phyloP scores from a whole-genome alignment of 2,329 filamentous ascomycete species.

The Cercospora citrullina region DNA sequence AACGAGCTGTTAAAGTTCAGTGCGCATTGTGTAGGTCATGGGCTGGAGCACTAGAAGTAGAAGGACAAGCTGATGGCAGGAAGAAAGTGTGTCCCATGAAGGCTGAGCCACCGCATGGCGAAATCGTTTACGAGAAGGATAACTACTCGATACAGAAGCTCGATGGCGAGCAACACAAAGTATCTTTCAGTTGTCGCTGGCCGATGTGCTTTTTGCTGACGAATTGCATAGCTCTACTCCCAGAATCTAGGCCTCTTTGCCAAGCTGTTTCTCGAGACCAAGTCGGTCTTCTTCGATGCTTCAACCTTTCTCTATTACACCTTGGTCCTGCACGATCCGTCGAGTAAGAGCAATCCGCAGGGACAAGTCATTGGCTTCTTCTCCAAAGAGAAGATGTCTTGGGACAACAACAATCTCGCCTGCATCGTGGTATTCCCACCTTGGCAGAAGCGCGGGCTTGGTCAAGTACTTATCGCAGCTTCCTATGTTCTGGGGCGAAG shows the following conservation, averaged over 20 bases:
- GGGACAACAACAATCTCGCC: slow-evolving; percentile 97
- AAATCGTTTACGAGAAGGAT: slow-evolving; percentile 73
- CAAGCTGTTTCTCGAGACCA: slow-evolving; percentile 96
- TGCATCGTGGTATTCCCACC: slow-evolving; percentile 96
- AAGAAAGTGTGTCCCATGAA: slow-evolving; percentile 49
- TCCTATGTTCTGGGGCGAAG: slow-evolving; percentile 88
- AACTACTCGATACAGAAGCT: slow-evolving; percentile 89
- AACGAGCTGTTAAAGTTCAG: slow-evolving; percentile 51
- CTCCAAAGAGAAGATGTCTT: slow-evolving; percentile 97
- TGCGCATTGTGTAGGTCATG: slow-evolving; percentile 46
- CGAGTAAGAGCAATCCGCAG: slow-evolving; percentile 21
- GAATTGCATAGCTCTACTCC: slow-evolving; percentile 65
- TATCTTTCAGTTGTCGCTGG: slow-evolving; percentile 16
- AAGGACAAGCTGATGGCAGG: slow-evolving; percentile 2
- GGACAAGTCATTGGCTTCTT: slow-evolving; percentile 87
- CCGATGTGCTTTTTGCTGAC: slow-evolving; percentile 2
- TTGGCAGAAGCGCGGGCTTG: slow-evolving; percentile 88
- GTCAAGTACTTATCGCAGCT: slow-evolving; percentile 84
- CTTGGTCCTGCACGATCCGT: slow-evolving; percentile 64
- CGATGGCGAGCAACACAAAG: slow-evolving; percentile 79
- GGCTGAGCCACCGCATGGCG: slow-evolving; percentile 59
- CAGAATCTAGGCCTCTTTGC: slow-evolving; percentile 95
- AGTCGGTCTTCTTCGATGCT: slow-evolving; percentile 97
- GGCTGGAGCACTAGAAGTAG: not conserved
- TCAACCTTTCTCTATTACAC: slow-evolving; percentile 93